These are phyloP conservation scores for Licmophora abbreviata DNA, from an alignment of 108 stramenopile genomes.

Conservation along the genomic window DNA sequence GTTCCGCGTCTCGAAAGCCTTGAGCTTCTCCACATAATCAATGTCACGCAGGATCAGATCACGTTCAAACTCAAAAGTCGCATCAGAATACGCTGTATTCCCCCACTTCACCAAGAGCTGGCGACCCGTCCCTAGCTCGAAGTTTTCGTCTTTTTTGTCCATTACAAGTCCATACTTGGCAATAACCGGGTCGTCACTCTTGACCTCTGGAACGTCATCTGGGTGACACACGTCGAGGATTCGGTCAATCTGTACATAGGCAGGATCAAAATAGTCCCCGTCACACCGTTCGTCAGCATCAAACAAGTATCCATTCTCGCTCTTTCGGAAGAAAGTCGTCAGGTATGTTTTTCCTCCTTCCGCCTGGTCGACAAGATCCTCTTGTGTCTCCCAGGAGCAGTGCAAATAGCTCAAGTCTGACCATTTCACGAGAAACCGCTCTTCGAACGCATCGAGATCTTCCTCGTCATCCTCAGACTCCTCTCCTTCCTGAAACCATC, in stretches of 20 bases:
- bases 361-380: conserved; percentile 65
- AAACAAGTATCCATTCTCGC: conserved; percentile 52
- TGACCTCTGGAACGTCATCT: conserved; percentile 4
- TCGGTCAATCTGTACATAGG: conserved; percentile 66
- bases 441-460: conserved; percentile 43
- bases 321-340: conserved; percentile 70
- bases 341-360: conserved; percentile 56
- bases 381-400: conserved; percentile 79
- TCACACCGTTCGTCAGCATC: conserved; percentile 75
- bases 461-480: conserved; percentile 17
- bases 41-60: conserved; percentile 75
- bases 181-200: conserved; percentile 8
- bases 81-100: conserved; percentile 51
- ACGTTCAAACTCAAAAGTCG: conserved; percentile 73
- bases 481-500: conserved; percentile 53
- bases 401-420: conserved; percentile 62
- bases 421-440: conserved; percentile 87
- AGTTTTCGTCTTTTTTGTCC: conserved; percentile 45
- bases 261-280: conserved; percentile 87
- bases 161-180: conserved; percentile 52
- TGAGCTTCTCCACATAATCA: conserved; percentile 51
- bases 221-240: conserved; percentile 48
- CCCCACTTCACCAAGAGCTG: conserved; percentile 80
- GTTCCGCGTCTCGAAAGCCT: conserved; percentile 39
- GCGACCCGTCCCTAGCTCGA: conserved; percentile 62